Evolutionary conservation across 257 asterid species (phyloP), one percentile per base, ranked within the genome.

Genomic region (Linderniella brevidens): DNA sequence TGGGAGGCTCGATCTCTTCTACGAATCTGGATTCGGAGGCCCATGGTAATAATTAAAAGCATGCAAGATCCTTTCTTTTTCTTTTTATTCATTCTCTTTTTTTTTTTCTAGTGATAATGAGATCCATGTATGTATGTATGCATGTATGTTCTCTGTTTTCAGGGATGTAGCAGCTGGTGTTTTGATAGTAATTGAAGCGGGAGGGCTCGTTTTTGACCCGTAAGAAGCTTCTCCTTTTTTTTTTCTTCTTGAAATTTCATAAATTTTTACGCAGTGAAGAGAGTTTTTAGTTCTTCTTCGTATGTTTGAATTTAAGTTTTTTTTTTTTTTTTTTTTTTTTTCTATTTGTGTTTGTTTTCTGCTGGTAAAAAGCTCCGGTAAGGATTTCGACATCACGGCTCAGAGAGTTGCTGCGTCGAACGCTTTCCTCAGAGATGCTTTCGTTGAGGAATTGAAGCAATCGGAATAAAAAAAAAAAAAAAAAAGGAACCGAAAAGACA

Each of bases 151-250:
- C 3, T 25, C 32, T 44, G 48, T 17, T 15, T 54, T 37, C 72
- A 77, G 86, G 92, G 94, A 83, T 62, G 88, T 83, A 35, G 92
- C 94, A 0, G 88, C 80, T 12, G 94, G 88, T 38, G 90, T 82
- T 57, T 69, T 83, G 42, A 79, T 83, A 49, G 86, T 77, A 19
- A 68, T 53, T 52, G 92, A 79, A 67, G 92, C 88, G 48, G 92
- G 94, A 35, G 92, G 94, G 8, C 57, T 58, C 50, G 53, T 83
- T 37, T 83, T 74, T 66, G 92, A 83, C 67, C 86, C 86, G 88
- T 77, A 61, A 76, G 88, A 67, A 48, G 35, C 42, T n/a, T 8
- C 40, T 54, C 42, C 1, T 58, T 8, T 13, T 20, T 8, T 13
- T 12, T 17, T 37, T 4, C 8, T n/a, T 12, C 16, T 13, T 17